phyloP scores from a whole-genome alignment of 352 stramenopile genomes.

The Thalassiosira exigua region DNA sequence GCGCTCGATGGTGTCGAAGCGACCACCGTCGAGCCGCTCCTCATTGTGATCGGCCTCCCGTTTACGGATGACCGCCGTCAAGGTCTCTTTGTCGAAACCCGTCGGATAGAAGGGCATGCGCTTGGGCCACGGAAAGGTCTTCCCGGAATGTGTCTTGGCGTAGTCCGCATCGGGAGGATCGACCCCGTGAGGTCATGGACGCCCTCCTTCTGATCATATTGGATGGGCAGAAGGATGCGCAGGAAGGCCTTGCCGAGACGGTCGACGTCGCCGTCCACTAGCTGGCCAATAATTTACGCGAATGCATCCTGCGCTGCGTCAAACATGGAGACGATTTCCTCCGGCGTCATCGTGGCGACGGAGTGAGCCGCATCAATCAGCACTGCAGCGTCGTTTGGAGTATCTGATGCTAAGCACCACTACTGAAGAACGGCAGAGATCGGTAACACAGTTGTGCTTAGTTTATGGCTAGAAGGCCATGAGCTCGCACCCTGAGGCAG shows the following conservation, averaged over 20 bases:
- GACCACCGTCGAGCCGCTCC: not conserved
- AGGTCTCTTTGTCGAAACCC: not conserved
- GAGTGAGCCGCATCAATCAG: too few relatives aligned
- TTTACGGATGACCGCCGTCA: not conserved
- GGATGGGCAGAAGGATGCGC: not conserved
- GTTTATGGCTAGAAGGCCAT: too few relatives aligned
- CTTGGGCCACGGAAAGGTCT: not conserved
- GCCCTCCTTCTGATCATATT: not conserved
- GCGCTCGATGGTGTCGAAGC: not conserved
- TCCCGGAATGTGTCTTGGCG: not conserved
- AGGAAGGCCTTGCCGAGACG: not conserved
- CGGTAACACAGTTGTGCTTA: too few relatives aligned
- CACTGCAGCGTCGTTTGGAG: too few relatives aligned
- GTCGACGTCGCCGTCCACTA: not conserved
- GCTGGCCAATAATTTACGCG: not conserved
- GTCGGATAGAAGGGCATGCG: not conserved
- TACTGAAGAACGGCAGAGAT: too few relatives aligned
- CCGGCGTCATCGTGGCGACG: too few relatives aligned
- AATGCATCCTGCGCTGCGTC: too few relatives aligned
- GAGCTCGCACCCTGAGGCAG: too few relatives aligned
- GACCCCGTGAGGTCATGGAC: not conserved
- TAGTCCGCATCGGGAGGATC: not conserved
- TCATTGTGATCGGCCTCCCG: not conserved
- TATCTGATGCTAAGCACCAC: too few relatives aligned
- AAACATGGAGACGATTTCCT: too few relatives aligned